These are phyloP conservation scores for Diaporthe sp. DNA, from an alignment of 2,329 filamentous ascomycete species.

Conservation along the genomic window DNA sequence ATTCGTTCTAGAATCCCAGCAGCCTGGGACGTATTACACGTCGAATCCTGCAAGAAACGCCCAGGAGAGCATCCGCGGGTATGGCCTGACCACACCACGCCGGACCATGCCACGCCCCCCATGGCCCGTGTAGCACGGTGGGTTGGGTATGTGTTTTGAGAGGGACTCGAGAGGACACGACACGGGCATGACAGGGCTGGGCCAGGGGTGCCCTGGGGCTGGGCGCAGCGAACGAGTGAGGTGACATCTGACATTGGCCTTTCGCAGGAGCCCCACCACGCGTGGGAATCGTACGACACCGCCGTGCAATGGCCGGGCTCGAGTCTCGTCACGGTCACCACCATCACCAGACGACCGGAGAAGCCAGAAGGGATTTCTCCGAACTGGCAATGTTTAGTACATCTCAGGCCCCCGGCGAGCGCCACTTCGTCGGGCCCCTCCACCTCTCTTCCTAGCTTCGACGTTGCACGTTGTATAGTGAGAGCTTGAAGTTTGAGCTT, in stretches of 20 bases:
- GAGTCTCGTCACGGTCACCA: constrained; percentile 12
- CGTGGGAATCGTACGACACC: constrained; percentile 29
- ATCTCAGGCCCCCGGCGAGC: constrained; percentile 5
- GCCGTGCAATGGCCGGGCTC: constrained; percentile 7
- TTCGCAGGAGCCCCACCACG: background rate
- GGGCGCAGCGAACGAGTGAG: constrained; percentile 12
- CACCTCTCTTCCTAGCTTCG: constrained; percentile 3
- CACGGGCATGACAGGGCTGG: constrained; percentile 13
- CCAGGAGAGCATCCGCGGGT: constrained; percentile 8
- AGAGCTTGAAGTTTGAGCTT: background rate
- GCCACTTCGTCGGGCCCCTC: constrained; percentile 25
- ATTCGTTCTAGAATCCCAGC: constrained; percentile 11
- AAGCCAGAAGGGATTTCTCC: background rate
- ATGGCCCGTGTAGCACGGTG: constrained; percentile 18
- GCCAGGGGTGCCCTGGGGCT: background rate
- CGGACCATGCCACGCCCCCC: constrained; percentile 5
- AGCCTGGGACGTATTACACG: background rate
- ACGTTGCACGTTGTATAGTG: background rate
- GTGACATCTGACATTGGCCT: constrained; percentile 29
- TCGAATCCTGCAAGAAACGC: background rate
- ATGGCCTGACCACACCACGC: constrained; percentile 20
- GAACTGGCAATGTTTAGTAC: constrained; percentile 9
- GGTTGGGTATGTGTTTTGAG: constrained; percentile 11
- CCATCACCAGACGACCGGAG: constrained; percentile 19
- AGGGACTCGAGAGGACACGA: background rate